Base-by-base conservation (phyloP, 1,139 yeast genomes). In the Suhomyces guaymorum region DNA sequence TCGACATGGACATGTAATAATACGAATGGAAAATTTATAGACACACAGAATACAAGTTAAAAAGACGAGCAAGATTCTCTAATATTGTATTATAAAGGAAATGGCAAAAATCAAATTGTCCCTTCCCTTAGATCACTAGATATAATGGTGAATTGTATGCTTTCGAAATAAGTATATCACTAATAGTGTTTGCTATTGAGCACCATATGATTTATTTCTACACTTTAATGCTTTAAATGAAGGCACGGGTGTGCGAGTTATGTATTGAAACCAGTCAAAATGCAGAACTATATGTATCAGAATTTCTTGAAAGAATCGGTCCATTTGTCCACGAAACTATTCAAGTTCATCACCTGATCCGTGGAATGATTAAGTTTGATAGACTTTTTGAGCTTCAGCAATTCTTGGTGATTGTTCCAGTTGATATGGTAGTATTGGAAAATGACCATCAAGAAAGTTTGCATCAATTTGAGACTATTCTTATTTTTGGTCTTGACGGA, bases 1-100 rank as follows among this genome's bases (percentile, higher is more conserved):
- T 85, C 28, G 88, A 82, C 23, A 52, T 79, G 32, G 82, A 78
- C 35, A 63, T 84, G 63, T 50, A 41, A 43, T 11, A 13, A 15
- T 4, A 17, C n/a, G n/a, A n/a, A n/a, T n/a, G n/a, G n/a, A n/a
- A n/a, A n/a, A n/a, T n/a, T n/a, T n/a, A n/a, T n/a, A n/a, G n/a
- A n/a, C n/a, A n/a, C n/a, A n/a, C n/a, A n/a, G n/a, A n/a, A n/a
- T n/a, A n/a, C n/a, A n/a, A n/a, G n/a, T n/a, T n/a, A n/a, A n/a
- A n/a, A n/a, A n/a, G n/a, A 5, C 14, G 21, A 9, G 24, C 19
- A 18, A 10, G 15, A 28, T 11, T 5, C 28, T 30, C 42, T 29
- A n/a, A n/a, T n/a, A n/a, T n/a, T 12, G 26, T 12, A 24, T 12
- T 20, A 21, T 9, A 25, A 4, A 10, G 11, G 15, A 5, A n/a